Evolutionary conservation across 352 stramenopile genomes (phyloP).

Genomic region (Phytophthora citricola): DNA sequence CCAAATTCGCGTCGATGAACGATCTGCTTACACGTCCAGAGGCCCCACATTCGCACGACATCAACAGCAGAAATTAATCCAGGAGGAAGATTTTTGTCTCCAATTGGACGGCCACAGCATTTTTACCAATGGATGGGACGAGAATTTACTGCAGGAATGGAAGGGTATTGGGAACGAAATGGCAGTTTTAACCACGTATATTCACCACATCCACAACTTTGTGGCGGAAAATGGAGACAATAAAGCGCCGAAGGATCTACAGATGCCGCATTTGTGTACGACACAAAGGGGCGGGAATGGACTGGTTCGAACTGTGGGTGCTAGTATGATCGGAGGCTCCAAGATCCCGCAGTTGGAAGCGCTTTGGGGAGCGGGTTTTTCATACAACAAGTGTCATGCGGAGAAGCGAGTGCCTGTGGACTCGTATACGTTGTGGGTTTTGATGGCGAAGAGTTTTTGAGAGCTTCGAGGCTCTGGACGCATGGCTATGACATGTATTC

Average conservation of each 20-base stretch:
- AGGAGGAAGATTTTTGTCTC: conserved; percentile 80
- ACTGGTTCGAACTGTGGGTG: conserved; percentile 71
- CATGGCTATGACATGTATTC: conserved; percentile 74
- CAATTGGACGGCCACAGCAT: conserved; percentile 84
- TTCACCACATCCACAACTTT: conserved; percentile 85
- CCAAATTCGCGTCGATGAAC: conserved; percentile 75
- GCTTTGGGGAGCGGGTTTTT: conserved; percentile 76
- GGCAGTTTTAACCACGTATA: conserved; percentile 80
- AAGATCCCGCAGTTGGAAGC: conserved; percentile 73
- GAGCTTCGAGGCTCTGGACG: conserved; percentile 65
- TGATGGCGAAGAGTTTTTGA: conserved; percentile 67
- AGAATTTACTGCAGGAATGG: conserved; percentile 74
- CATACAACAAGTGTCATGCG: conserved; percentile 79
- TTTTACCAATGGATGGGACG: conserved; percentile 85
- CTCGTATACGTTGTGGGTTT: conserved; percentile 75
- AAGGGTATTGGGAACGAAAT: conserved; percentile 76
- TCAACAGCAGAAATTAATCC: conserved; percentile 77
- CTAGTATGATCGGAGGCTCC: conserved; percentile 76
- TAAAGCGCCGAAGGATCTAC: conserved; percentile 53
- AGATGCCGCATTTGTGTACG: conserved; percentile 74
- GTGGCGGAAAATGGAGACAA: conserved; percentile 76
- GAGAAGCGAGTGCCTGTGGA: conserved; percentile 69
- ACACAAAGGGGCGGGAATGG: conserved; percentile 66
- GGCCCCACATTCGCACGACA: conserved; percentile 74
- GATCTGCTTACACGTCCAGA: conserved; percentile 68